Conservation (phyloP, 495 filamentous ascomycete species). For the Aspergillus incahuasiensis region DNA sequence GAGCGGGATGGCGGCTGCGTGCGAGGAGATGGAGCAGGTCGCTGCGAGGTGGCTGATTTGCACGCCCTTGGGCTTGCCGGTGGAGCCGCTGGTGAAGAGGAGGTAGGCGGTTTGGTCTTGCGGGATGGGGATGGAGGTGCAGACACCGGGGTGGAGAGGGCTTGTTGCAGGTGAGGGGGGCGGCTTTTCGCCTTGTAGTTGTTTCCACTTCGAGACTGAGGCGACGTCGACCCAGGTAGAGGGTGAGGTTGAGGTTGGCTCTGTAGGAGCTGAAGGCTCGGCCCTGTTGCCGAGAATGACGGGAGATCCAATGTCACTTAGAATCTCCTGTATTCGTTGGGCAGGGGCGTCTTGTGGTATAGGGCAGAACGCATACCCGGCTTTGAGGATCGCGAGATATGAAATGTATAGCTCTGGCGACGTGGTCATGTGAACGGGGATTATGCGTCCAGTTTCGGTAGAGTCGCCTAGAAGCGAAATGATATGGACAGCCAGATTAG, state of each 20-base stretch:
- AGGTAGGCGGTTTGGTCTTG: slow-evolving; percentile 64
- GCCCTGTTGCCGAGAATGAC: slow-evolving; percentile 42
- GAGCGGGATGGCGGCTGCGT: slow-evolving; percentile 32
- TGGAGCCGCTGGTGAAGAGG: slow-evolving; percentile 84
- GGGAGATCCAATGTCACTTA: slow-evolving; percentile 55
- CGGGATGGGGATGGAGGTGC: slow-evolving; percentile 12
- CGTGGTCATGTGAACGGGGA: slow-evolving; percentile 69
- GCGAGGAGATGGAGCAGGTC: slow-evolving; percentile 66
- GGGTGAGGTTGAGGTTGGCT: slow-evolving; percentile 2
- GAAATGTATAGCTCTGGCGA: slow-evolving; percentile 65
- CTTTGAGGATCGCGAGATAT: slow-evolving; percentile 65
- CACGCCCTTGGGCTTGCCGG: slow-evolving; percentile 81
- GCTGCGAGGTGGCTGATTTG: slow-evolving; percentile 66
- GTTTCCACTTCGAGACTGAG: slow-evolving; percentile 18
- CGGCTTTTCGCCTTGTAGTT: slow-evolving; percentile 3
- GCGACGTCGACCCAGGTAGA: slow-evolving; percentile 26
- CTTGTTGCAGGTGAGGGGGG: no score
- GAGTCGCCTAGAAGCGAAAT: slow-evolving; percentile 7
- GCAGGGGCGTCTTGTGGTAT: slow-evolving; percentile 64
- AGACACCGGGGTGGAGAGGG: no score
- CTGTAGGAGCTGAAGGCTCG: slow-evolving; percentile 8
- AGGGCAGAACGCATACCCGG: slow-evolving; percentile 73
- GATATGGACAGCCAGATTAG: slow-evolving; percentile 19
- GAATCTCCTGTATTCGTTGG: slow-evolving; percentile 66
- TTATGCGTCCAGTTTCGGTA: slow-evolving; percentile 31